Percentiles rank a stretch among this genome's conserved stretches.
Conservation (phyloP, 169 alveolate genomes). For the Amoebophrya sp. region DNA sequence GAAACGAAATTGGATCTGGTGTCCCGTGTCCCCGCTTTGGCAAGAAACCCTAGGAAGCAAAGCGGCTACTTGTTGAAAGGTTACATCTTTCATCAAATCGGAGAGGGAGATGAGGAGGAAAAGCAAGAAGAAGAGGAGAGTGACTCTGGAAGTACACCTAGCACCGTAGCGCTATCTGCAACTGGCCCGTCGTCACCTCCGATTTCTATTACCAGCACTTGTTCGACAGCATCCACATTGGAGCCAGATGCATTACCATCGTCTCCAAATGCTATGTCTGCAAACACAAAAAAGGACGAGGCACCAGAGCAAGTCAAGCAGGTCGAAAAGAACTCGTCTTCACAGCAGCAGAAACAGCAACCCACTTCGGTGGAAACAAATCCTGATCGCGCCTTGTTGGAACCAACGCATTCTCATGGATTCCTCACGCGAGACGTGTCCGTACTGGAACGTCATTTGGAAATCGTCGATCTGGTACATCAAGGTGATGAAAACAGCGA, state of each 20-base stretch:
- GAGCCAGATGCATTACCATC: not conserved
- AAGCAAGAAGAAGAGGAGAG: not conserved
- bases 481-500: not conserved
- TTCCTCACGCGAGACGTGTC: too few relatives aligned
- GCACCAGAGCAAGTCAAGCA: too few relatives aligned
- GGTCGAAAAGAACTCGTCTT: too few relatives aligned
- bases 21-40: not conserved
- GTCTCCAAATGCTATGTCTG: not conserved
- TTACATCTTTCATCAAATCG: not conserved
- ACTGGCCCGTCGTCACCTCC: not conserved
- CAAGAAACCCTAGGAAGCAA: not conserved
- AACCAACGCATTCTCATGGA: too few relatives aligned
- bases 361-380: too few relatives aligned
- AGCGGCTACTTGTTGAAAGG: not conserved
- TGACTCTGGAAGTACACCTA: too few relatives aligned
- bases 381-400: too few relatives aligned
- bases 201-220: not conserved
- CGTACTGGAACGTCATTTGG: too few relatives aligned
- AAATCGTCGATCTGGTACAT: too few relatives aligned
- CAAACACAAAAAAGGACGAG: too few relatives aligned
- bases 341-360: too few relatives aligned
- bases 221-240: not conserved
- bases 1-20: not conserved
- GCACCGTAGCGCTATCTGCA: too few relatives aligned
- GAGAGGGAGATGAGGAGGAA: not conserved